Percentiles rank a stretch among this genome's conserved stretches.
Conservation (phyloP, 2,329 filamentous ascomycete species). For the Neopestalotiopsis sp. region DNA sequence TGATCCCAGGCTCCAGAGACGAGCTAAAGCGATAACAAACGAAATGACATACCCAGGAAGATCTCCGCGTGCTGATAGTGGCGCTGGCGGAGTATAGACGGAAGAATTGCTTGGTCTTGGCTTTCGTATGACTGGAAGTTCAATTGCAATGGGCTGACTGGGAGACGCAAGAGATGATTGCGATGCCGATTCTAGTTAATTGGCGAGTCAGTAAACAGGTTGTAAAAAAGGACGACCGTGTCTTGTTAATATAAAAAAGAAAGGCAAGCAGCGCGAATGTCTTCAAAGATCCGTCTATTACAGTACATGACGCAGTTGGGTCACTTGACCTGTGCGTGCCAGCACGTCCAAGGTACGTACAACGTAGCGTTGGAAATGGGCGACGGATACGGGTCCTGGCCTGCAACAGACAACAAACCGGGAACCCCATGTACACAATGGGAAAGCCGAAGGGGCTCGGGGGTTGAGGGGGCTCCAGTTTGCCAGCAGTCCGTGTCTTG, state of each 20-base stretch:
- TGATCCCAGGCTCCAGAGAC: too few species aligned
- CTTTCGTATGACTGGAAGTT: conserved; percentile 48
- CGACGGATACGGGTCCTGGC: conserved; percentile 1
- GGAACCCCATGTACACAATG: conserved; percentile 4
- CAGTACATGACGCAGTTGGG: conserved; percentile 13
- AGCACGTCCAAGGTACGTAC: background rate
- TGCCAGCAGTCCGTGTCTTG: background rate
- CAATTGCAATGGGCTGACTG: conserved; percentile 60
- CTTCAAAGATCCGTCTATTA: background rate
- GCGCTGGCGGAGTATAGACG: conserved; percentile 50
- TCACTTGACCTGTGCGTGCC: background rate
- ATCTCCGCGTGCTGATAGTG: conserved; percentile 63
- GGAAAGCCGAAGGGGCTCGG: background rate
- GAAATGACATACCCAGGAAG: conserved; percentile 56
- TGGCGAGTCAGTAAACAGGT: conserved; percentile 28
- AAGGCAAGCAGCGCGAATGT: background rate
- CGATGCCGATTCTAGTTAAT: conserved; percentile 24
- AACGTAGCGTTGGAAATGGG: conserved; percentile 3
- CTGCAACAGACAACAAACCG: background rate
- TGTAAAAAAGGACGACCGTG: conserved; percentile 6
- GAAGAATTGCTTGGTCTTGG: conserved; percentile 40
- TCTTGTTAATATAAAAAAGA: conserved; percentile 9
- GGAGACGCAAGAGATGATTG: conserved; percentile 26
- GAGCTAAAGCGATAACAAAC: background rate
- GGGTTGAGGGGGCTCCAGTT: background rate